Evolutionary conservation across 2,329 filamentous ascomycete genomes (phyloP), one percentile per base, ranked within the genome.

Genomic region (Plenodomus tracheiphilus): DNA sequence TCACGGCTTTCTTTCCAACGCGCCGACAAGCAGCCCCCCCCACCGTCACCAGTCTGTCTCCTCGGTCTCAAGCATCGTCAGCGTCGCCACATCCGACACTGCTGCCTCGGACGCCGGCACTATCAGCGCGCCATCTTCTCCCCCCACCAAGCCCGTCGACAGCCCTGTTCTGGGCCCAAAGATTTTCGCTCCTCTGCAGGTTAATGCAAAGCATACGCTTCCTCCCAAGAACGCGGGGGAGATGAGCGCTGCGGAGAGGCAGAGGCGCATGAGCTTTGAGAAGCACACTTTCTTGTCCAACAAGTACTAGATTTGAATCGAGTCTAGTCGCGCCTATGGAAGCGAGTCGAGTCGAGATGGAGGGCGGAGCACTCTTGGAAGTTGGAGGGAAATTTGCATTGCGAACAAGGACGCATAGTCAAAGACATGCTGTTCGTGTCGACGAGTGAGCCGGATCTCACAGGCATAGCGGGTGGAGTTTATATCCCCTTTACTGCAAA

Each of bases 1-100:
- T 58, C 66, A 71, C 64, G 58, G 56, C 51, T 71, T 71, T 65
- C 68, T 71, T 64, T 70, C 67, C 64, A 71, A 71, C 66, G 60
- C 59, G 20, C 45, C 63, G 20, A 20, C 19, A 40, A 25, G 47
- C 54, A 39, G 43, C 56, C 2, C 62, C 28, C 28, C 28, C 28
- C 28, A 32, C 28, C 28, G 66, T 54, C 60, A 67, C 55, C 44
- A 57, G 36, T 70, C 66, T 18, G 41, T 69, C 49, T 65, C 61
- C 9, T 68, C 65, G n/a, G 54, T 64, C 49, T 53, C 54, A 46
- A 64, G 59, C 47, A 44, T 53, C 49, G 35, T 45, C 39, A 56
- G 51, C 47, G 40, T 53, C 39, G 49, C 56, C 41, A 40, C 51
- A 39, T 58, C 58, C 37, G 53, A 57, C 46, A 25, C 22, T 25